Evolutionary conservation across 805 yeast genomes (phyloP).

Genomic region (Candida gorgasii): DNA sequence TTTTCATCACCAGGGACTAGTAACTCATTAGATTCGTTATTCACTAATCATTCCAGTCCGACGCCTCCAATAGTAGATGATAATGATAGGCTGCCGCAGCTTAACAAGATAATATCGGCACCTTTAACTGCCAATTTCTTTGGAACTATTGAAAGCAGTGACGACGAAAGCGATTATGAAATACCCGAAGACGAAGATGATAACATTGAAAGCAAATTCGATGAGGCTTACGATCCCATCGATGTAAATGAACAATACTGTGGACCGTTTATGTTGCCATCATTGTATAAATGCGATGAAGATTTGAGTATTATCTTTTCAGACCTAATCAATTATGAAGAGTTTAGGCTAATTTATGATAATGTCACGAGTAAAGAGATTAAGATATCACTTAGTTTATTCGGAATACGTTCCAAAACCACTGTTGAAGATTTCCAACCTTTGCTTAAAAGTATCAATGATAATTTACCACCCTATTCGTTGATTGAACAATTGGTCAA

Average conservation of each 20-base stretch:
- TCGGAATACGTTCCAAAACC: not conserved
- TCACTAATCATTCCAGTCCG: not conserved
- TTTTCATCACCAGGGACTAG: not conserved
- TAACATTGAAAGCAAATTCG: conserved; percentile 3
- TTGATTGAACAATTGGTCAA: not conserved
- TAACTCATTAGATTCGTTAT: too few relatives aligned
- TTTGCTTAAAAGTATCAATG: conserved; percentile 2
- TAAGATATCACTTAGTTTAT: not conserved
- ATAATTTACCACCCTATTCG: conserved; percentile 4
- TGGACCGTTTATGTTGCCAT: conserved; percentile 6
- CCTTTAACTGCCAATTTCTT: not conserved
- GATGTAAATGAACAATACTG: conserved; percentile 4
- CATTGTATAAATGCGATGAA: conserved; percentile 7
- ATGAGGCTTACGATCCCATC: not conserved
- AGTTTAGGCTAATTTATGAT: conserved; percentile 4
- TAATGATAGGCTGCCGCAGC: conserved; percentile 4
- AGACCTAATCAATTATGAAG: conserved; percentile 5
- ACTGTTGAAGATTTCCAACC: not conserved
- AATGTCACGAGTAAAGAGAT: conserved; percentile 1
- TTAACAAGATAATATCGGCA: conserved; percentile 1
- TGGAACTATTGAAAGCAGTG: too few relatives aligned
- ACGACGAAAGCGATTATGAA: not conserved
- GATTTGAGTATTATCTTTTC: not conserved
- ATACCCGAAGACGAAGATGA: not conserved
- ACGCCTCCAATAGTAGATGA: conserved; percentile 2